Evolutionary conservation across 108 stramenopile genomes (phyloP).

Genomic region (Skeletonema grethae): DNA sequence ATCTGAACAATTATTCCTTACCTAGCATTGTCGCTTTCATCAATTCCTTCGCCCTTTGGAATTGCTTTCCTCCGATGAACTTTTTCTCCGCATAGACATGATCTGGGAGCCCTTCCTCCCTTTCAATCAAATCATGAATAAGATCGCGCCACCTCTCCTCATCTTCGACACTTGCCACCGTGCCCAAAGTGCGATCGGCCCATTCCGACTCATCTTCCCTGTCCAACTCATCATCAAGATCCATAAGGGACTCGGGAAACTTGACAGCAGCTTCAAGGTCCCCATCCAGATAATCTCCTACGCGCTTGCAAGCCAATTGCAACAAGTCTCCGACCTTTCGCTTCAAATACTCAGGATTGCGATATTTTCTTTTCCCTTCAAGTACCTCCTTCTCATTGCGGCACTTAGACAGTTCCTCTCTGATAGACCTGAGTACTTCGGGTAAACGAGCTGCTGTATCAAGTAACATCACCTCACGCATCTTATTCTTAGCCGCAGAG

Average conservation of each 20-base stretch:
- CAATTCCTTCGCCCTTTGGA: constrained; percentile 64
- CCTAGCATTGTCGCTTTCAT: constrained; percentile 58
- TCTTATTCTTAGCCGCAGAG: constrained; percentile 49
- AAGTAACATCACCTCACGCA: constrained; percentile 74
- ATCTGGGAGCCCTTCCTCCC: constrained; percentile 40
- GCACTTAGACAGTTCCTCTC: constrained; percentile 47
- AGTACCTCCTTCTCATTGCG: constrained; percentile 47
- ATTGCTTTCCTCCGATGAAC: constrained; percentile 79
- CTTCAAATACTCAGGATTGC: constrained; percentile 45
- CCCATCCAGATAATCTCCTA: constrained; percentile 62
- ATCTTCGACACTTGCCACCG: constrained; percentile 39
- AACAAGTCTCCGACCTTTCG: constrained; percentile 49
- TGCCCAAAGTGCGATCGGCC: constrained; percentile 37
- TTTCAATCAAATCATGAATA: constrained; percentile 39
- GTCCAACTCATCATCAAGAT: constrained; percentile 66
- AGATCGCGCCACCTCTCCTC: constrained; percentile 65
- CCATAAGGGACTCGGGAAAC: constrained; percentile 57
- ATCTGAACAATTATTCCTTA: constrained; percentile 17
- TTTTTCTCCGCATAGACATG: constrained; percentile 51
- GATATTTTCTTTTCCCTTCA: constrained; percentile 53
- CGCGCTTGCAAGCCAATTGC: constrained; percentile 52
- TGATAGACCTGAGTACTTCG: constrained; percentile 58
- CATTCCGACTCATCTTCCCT: constrained; percentile 73
- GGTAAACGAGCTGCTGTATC: constrained; percentile 72
- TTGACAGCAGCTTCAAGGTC: constrained; percentile 59